Conservation (phyloP, 2,329 filamentous ascomycete species). For the Tolypocladium capitatum region DNA sequence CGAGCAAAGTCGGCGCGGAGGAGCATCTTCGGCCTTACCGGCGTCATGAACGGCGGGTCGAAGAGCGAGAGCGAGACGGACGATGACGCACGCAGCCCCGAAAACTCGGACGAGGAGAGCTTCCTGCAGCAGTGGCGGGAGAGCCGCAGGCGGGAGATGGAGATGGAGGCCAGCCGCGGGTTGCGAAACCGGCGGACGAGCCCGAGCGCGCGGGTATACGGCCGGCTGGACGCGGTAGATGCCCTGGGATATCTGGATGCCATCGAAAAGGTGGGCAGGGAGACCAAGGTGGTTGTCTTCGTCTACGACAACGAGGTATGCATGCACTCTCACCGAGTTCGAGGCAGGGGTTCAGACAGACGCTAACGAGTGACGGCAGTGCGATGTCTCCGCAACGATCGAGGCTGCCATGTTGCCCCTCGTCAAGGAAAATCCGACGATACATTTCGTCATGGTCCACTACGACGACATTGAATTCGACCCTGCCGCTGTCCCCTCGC, state of each 20-base stretch:
- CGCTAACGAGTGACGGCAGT: slow-evolving; percentile 36
- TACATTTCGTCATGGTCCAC: slow-evolving; percentile 84
- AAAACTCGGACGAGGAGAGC: slow-evolving; percentile 58
- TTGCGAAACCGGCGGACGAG: slow-evolving; percentile 56
- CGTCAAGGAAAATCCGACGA: slow-evolving; percentile 54
- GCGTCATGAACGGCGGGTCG: slow-evolving; percentile 9
- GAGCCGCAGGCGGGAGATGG: slow-evolving; percentile 63
- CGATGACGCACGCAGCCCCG: slow-evolving; percentile 26
- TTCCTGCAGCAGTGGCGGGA: slow-evolving; percentile 83
- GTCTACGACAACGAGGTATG: slow-evolving; percentile 80
- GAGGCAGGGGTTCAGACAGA: not conserved
- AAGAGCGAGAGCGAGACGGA: slow-evolving; percentile 34
- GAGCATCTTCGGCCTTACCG: slow-evolving; percentile 39
- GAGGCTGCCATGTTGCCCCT: slow-evolving; percentile 66
- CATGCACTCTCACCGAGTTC: slow-evolving; percentile 22
- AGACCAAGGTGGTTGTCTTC: slow-evolving; percentile 82
- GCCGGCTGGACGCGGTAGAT: slow-evolving; percentile 71
- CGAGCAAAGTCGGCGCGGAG: slow-evolving; percentile 38
- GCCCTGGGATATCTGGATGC: slow-evolving; percentile 89
- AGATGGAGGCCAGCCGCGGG: slow-evolving; percentile 41
- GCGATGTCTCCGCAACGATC: slow-evolving; percentile 63
- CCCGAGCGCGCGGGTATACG: slow-evolving; percentile 66
- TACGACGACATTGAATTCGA: slow-evolving; percentile 92
- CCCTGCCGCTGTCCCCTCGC: slow-evolving; percentile 70
- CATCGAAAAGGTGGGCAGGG: slow-evolving; percentile 73